Percentiles rank a stretch among this genome's conserved stretches.
Evolutionary conservation across 2,329 filamentous ascomycete genomes (phyloP).

Genomic region (Aspergillus floridensis): DNA sequence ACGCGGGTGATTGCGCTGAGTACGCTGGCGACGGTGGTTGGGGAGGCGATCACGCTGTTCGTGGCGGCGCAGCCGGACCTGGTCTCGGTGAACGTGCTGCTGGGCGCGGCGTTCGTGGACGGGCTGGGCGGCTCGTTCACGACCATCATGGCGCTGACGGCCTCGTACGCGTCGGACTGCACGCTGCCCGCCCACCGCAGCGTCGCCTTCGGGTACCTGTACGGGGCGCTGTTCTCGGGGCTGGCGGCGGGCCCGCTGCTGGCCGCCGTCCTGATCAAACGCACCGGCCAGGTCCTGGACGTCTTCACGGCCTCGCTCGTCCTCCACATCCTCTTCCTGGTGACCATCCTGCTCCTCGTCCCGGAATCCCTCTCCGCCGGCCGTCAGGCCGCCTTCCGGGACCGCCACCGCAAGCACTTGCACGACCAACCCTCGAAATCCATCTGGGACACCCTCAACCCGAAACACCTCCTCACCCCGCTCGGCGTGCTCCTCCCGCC

Average conservation of each 20-base stretch:
- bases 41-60: conserved; percentile 74
- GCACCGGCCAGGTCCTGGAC: conserved; percentile 70
- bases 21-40: conserved; percentile 69
- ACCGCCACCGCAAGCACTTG: conserved; percentile 57
- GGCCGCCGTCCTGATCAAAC: conserved; percentile 74
- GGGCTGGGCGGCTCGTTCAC: conserved; percentile 88
- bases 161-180: conserved; percentile 89
- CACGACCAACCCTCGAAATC: conserved; percentile 21
- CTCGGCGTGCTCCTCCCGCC: conserved; percentile 75
- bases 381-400: conserved; percentile 67
- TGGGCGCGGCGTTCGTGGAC: conserved; percentile 74
- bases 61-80: conserved; percentile 71
- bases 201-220: conserved; percentile 83
- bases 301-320: conserved; percentile 79
- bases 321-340: conserved; percentile 70
- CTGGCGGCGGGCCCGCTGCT: conserved; percentile 82
- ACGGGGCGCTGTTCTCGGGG: conserved; percentile 85
- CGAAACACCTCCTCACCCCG: conserved; percentile 69
- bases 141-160: conserved; percentile 70
- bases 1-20: conserved; percentile 70
- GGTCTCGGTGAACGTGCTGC: conserved; percentile 73
- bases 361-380: conserved; percentile 81
- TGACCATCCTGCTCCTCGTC: conserved; percentile 67
- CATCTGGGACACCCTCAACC: conserved; percentile 32
- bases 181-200: conserved; percentile 75